phyloP scores from a whole-genome alignment of 1,284 basidiomycete genomes.

The Phaffia rhodozyma region DNA sequence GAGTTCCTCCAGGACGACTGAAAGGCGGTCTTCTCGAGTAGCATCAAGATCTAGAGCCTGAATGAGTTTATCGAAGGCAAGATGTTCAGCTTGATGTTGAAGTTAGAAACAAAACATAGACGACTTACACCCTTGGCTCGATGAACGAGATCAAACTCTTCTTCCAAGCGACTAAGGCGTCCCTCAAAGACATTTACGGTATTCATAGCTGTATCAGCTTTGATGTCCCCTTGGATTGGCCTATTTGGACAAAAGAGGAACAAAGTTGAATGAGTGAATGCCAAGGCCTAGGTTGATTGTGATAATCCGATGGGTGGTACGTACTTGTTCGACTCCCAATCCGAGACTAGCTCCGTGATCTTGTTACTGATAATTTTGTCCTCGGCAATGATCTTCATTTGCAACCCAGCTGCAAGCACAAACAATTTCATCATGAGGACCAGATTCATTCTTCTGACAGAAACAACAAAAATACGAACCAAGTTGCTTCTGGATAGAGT shows the following conservation, averaged over 20 bases:
- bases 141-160: slow-evolving; percentile 86
- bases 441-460: not conserved
- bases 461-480: slow-evolving; percentile 40
- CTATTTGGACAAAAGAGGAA: slow-evolving; percentile 32
- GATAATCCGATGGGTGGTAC: not conserved
- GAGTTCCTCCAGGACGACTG: slow-evolving; percentile 88
- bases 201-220: slow-evolving; percentile 88
- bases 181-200: slow-evolving; percentile 88
- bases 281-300: not conserved
- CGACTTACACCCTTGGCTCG: slow-evolving; percentile 67
- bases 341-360: slow-evolving; percentile 73
- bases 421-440: not conserved
- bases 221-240: slow-evolving; percentile 93
- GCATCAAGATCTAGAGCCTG: slow-evolving; percentile 81
- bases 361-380: slow-evolving; percentile 95
- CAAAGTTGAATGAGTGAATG: not conserved
- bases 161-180: slow-evolving; percentile 75
- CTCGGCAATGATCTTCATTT: slow-evolving; percentile 97
- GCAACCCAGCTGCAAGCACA: slow-evolving; percentile 61
- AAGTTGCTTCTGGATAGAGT: slow-evolving; percentile 94
- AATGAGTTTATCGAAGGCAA: not conserved
- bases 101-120: not conserved
- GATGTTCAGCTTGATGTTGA: not conserved
- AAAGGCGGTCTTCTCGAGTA: slow-evolving; percentile 75
- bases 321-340: slow-evolving; percentile 61